Conservation (phyloP, 108 stramenopile species). For the Fistulifera pelliculosa region DNA sequence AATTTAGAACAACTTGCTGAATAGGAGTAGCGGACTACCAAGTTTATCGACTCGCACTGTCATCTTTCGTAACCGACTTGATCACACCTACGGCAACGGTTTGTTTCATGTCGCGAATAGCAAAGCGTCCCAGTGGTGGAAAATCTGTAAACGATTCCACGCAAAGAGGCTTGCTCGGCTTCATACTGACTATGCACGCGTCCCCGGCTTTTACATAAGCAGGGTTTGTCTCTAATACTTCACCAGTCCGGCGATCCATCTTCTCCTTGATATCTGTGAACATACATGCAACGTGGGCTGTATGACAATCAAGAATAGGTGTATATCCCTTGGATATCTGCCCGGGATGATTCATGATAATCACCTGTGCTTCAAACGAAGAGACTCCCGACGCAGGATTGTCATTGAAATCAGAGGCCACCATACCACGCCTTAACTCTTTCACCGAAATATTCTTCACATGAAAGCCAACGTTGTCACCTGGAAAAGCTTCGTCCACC, state of each 20-base stretch:
- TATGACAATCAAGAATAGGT: slow-evolving; percentile 92
- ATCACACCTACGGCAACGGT: slow-evolving; percentile 94
- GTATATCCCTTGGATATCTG: slow-evolving; percentile 89
- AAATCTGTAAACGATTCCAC: slow-evolving; percentile 87
- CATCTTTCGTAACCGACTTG: slow-evolving; percentile 67
- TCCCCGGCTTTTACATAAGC: slow-evolving; percentile 85
- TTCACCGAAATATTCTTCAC: slow-evolving; percentile 85
- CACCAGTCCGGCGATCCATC: slow-evolving; percentile 87
- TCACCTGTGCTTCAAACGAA: slow-evolving; percentile 85
- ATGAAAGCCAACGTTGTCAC: slow-evolving; percentile 96
- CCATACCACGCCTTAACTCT: slow-evolving; percentile 85
- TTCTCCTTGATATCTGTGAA: slow-evolving; percentile 81
- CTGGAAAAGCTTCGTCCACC: slow-evolving; percentile 73
- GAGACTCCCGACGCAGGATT: slow-evolving; percentile 50
- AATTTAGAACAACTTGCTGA: no score
- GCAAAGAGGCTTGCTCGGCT: slow-evolving; percentile 86
- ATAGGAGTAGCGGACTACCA: no score
- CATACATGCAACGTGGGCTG: slow-evolving; percentile 89
- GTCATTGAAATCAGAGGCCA: slow-evolving; percentile 72
- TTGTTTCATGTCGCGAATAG: slow-evolving; percentile 80
- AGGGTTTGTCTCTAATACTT: slow-evolving; percentile 81
- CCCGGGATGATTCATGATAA: slow-evolving; percentile 92
- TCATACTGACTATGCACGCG: slow-evolving; percentile 80
- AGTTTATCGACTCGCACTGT: background rate
- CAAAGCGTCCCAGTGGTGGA: slow-evolving; percentile 92